Evolutionary conservation across 257 asterid genomes (phyloP).

Genomic region (Salvia rosmarinus): DNA sequence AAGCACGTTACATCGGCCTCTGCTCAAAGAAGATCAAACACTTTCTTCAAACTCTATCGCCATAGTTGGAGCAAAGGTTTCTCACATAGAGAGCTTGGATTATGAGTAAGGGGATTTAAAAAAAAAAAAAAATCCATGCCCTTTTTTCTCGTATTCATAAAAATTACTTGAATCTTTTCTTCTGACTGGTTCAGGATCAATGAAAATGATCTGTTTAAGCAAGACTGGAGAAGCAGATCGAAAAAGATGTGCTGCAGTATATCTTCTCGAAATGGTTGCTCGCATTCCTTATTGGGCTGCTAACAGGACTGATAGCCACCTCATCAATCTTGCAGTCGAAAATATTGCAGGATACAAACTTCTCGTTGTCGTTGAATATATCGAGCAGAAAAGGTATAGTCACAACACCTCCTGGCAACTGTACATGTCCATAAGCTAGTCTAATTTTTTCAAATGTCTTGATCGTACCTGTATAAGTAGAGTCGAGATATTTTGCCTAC

Average conservation of each 20-base stretch:
- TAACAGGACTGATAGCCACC: slow-evolving; percentile 79
- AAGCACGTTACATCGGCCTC: slow-evolving; percentile 61
- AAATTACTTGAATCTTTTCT: background rate
- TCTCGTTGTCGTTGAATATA: slow-evolving; percentile 56
- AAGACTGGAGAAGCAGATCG: slow-evolving; percentile 94
- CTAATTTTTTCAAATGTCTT: background rate
- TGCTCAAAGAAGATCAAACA: slow-evolving; percentile 62
- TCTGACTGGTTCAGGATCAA: slow-evolving; percentile 59
- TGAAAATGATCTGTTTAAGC: slow-evolving; percentile 92
- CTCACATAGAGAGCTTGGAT: slow-evolving; percentile 86
- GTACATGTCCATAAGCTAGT: no score
- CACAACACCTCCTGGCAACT: background rate
- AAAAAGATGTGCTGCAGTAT: slow-evolving; percentile 70
- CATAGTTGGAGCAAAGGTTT: slow-evolving; percentile 82
- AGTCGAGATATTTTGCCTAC: background rate
- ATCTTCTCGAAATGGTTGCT: slow-evolving; percentile 73
- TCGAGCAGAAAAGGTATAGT: slow-evolving; percentile 62
- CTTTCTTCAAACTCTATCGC: slow-evolving; percentile 67
- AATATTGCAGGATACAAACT: slow-evolving; percentile 89
- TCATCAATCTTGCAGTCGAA: slow-evolving; percentile 83
- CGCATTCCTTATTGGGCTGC: slow-evolving; percentile 84
- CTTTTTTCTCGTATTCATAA: background rate
- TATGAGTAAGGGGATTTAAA: slow-evolving; percentile 73
- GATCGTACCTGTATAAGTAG: slow-evolving; percentile 6
- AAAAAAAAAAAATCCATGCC: no score